Conservation (phyloP, 2,329 filamentous ascomycete species). For the Hypoxylon sp. region DNA sequence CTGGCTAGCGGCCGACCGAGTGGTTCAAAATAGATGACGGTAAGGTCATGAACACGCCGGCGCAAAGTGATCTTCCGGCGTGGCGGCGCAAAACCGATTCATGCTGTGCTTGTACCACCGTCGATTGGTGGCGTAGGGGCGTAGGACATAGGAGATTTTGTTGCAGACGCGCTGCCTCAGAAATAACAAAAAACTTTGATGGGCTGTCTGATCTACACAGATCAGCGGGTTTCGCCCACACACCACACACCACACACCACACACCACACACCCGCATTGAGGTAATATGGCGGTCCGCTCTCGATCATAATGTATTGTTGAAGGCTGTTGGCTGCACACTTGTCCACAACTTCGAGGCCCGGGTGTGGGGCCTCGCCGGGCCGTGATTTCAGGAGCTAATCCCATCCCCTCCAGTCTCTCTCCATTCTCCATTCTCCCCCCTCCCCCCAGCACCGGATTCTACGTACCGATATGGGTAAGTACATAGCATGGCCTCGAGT, state of each 20-base stretch:
- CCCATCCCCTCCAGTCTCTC: slow-evolving; percentile 1
- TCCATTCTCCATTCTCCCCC: neutral
- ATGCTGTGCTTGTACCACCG: slow-evolving; percentile 30
- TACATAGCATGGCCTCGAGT: neutral
- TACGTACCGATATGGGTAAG: slow-evolving; percentile 26
- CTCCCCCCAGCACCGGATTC: slow-evolving; percentile 28
- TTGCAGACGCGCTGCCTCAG: slow-evolving; percentile 25
- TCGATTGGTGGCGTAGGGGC: slow-evolving; percentile 5
- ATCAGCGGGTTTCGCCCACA: slow-evolving; percentile 21
- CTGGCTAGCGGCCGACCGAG: slow-evolving; percentile 7
- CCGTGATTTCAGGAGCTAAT: slow-evolving; percentile 17
- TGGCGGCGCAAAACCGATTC: slow-evolving; percentile 16
- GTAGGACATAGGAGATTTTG: slow-evolving; percentile 13
- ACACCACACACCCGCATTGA: slow-evolving; percentile 10
- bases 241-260: too few relatives aligned
- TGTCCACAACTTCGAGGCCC: slow-evolving; percentile 7
- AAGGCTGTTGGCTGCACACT: slow-evolving; percentile 16
- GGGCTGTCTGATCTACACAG: slow-evolving; percentile 21
- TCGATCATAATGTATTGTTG: too few relatives aligned
- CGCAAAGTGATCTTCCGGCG: neutral
- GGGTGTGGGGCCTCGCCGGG: slow-evolving; percentile 36
- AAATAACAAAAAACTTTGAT: slow-evolving; percentile 20
- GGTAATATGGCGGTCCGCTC: slow-evolving; percentile 16
- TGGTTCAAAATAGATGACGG: slow-evolving; percentile 11
- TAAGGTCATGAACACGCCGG: slow-evolving; percentile 22